Evolutionary conservation across 441 rosid species (phyloP).

Genomic region (Flueggea neowawraea): DNA sequence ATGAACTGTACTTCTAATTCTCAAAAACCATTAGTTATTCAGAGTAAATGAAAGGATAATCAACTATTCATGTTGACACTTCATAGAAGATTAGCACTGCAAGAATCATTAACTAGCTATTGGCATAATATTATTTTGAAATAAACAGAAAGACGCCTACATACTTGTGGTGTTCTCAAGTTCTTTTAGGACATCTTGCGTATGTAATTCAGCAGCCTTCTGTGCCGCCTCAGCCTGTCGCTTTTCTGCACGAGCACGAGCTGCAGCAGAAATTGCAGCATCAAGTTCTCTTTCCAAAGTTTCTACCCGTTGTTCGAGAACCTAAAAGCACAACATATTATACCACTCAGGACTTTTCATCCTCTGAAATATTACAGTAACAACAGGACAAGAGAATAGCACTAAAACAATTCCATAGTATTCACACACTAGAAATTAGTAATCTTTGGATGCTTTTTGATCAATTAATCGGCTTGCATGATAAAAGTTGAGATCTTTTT

Average conservation of each 20-base stretch:
- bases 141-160: slow-evolving; percentile 4
- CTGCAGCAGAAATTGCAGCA: slow-evolving; percentile 93
- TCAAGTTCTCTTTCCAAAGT: slow-evolving; percentile 92
- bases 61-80: too few species aligned
- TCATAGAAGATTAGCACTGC: too few species aligned
- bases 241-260: slow-evolving; percentile 84
- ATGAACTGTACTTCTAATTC: too few species aligned
- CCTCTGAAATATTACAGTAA: background rate
- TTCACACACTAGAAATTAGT: too few species aligned
- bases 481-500: too few species aligned
- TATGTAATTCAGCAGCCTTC: slow-evolving; percentile 74
- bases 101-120: too few species aligned
- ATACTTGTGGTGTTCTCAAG: slow-evolving; percentile 97
- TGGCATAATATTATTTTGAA: background rate
- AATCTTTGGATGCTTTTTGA: too few species aligned
- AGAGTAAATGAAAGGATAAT: too few species aligned
- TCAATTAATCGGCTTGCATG: too few species aligned
- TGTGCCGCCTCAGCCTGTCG: slow-evolving; percentile 91
- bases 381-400: background rate
- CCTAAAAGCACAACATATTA: slow-evolving; percentile 32
- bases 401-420: too few species aligned
- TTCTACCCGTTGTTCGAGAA: slow-evolving; percentile 93
- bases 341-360: background rate
- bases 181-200: slow-evolving; percentile 73
- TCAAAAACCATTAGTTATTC: too few species aligned